Conservation (phyloP, 305 asterid species). For the Stenogyne calaminthoides region DNA sequence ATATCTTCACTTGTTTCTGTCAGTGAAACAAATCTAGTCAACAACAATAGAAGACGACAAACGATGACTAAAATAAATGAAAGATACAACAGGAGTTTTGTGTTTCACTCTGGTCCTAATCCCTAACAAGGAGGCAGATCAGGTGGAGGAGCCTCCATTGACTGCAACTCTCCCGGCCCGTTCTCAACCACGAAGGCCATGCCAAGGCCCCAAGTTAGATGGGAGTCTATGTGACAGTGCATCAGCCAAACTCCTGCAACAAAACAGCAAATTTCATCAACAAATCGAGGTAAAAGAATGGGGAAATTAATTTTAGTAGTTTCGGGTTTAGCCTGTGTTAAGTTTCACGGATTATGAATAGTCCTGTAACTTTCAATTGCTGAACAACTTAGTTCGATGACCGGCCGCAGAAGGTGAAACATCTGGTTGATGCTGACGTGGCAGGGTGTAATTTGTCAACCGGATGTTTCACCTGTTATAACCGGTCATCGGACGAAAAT, state of each 20-base stretch:
- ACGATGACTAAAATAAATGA: not conserved
- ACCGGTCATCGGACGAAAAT: too few relatives aligned
- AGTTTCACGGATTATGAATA: too few relatives aligned
- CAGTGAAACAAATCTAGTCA: constrained; percentile 27
- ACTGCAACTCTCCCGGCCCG: constrained; percentile 47
- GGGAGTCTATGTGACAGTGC: constrained; percentile 67
- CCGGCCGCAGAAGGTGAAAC: too few relatives aligned
- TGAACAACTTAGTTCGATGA: too few relatives aligned
- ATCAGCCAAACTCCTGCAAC: constrained; percentile 59
- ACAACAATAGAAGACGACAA: not conserved
- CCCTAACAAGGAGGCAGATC: constrained; percentile 61
- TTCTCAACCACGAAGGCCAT: constrained; percentile 60
- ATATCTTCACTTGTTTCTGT: constrained; percentile 19
- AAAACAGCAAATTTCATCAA: constrained; percentile 2
- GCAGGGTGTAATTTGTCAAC: too few relatives aligned
- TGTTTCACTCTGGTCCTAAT: not conserved
- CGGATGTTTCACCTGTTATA: too few relatives aligned
- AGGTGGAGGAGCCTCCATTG: constrained; percentile 53
- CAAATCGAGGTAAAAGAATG: not conserved
- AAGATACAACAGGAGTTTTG: constrained; percentile 1
- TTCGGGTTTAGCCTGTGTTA: too few relatives aligned
- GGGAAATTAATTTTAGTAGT: too few relatives aligned
- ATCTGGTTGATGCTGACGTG: too few relatives aligned
- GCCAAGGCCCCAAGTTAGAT: constrained; percentile 54
- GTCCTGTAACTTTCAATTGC: too few relatives aligned